Percentiles rank a stretch among this genome's conserved stretches.
Conservation (phyloP, 2,329 filamentous ascomycete species). For the Ophiostoma himal-ulmi region DNA sequence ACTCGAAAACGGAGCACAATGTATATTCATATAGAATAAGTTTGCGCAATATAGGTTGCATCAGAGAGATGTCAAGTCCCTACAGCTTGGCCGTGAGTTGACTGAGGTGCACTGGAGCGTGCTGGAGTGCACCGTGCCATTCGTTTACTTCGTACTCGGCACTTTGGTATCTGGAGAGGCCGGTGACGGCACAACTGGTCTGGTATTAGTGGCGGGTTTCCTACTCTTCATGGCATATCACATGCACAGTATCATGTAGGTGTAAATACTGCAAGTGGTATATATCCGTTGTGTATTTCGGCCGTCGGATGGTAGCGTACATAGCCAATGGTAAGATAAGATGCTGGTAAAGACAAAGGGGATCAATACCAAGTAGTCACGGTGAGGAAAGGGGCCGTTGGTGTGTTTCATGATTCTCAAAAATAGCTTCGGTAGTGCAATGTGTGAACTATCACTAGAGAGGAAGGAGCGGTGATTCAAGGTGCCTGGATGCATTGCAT, state of each 20-base stretch:
- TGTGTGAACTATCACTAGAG: neutral
- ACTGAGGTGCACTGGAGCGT: neutral
- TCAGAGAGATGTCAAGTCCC: neutral
- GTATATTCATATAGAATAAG: neutral
- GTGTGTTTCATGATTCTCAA: neutral
- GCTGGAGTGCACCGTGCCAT: neutral
- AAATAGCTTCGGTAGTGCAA: neutral
- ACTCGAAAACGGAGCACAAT: neutral
- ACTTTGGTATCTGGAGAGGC: neutral
- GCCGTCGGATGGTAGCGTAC: neutral
- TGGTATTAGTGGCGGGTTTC: constrained; percentile 2
- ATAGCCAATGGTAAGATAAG: neutral
- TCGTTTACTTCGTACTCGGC: neutral
- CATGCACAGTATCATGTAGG: neutral
- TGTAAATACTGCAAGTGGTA: neutral
- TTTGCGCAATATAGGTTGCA: constrained; percentile 13
- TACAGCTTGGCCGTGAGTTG: neutral
- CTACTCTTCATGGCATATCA: neutral
- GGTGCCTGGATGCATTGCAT: neutral
- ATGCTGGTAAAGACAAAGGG: no score
- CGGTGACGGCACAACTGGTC: neutral
- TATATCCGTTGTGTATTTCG: neutral
- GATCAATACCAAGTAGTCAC: neutral
- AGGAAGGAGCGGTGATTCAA: neutral
- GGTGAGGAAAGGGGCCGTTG: neutral